These are phyloP conservation scores for Dissophora ornata DNA, from an alignment of 192 early-diverging fungal species.

Conservation along the genomic window DNA sequence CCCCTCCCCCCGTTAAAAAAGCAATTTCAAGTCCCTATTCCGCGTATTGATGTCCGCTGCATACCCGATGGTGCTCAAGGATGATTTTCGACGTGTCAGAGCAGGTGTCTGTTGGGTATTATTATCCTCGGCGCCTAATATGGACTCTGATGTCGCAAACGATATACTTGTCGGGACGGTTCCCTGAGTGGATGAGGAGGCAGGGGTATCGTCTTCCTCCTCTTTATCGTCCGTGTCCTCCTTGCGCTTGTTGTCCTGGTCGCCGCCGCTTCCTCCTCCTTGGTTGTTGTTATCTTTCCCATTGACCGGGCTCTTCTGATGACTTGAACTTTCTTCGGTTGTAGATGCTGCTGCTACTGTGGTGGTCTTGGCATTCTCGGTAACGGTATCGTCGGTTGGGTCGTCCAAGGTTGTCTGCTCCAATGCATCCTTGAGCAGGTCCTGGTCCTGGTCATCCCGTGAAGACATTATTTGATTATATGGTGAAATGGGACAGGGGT, in stretches of 20 bases:
- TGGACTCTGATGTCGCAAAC: conserved; percentile 6
- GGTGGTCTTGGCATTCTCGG: background rate
- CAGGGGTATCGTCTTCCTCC: background rate
- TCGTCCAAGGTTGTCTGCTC: background rate
- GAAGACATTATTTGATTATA: conserved; percentile 1
- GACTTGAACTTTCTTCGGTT: background rate
- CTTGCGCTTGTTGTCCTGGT: background rate
- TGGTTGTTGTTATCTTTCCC: no score
- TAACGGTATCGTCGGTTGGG: no score
- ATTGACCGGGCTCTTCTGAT: no score
- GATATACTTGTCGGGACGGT: background rate
- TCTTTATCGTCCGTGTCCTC: background rate
- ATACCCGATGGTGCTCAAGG: conserved; percentile 19
- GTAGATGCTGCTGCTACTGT: no score
- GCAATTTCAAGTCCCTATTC: background rate
- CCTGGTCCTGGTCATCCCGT: background rate
- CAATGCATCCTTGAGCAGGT: background rate
- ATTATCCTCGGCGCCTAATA: background rate
- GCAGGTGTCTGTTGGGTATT: background rate
- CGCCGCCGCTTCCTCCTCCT: background rate
- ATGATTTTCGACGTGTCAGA: conserved; percentile 25
- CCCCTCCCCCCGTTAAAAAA: no score
- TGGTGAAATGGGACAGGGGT: no score
- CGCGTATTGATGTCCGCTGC: no score
- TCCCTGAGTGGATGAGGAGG: background rate